Percentiles rank a stretch among this genome's conserved stretches.
Conservation (phyloP, 176 grass and related monocot genomes). For the Leersia perrieri region DNA sequence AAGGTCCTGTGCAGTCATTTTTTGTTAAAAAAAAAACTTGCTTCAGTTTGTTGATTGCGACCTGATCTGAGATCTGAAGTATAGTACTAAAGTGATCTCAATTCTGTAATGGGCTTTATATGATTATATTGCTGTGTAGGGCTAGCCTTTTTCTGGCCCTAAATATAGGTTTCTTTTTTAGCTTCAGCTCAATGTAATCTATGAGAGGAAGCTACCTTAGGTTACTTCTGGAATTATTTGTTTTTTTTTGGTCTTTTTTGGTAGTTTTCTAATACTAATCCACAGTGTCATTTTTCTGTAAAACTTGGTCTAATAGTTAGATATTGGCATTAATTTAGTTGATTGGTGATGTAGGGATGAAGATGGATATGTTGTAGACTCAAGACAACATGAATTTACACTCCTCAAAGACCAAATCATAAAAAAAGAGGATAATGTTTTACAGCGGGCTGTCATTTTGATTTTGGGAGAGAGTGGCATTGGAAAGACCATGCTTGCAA, state of each 20-base stretch:
- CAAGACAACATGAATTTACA: constrained; percentile 39
- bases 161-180: too few relatives aligned
- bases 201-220: background rate
- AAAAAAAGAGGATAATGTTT: constrained; percentile 22
- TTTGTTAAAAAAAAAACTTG: too few relatives aligned
- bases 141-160: background rate
- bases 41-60: too few relatives aligned
- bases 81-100: too few relatives aligned
- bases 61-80: background rate
- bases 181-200: too few relatives aligned
- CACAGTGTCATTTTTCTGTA: background rate
- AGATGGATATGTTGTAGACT: constrained; percentile 31
- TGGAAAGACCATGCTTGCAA: constrained; percentile 50
- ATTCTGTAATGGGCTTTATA: background rate
- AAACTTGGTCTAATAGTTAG: background rate
- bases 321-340: background rate
- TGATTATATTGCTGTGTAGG: too few relatives aligned
- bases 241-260: too few relatives aligned
- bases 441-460: constrained; percentile 28
- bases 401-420: constrained; percentile 36
- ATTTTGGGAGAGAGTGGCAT: constrained; percentile 37
- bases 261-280: too few relatives aligned
- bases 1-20: too few relatives aligned
- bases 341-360: constrained; percentile 26
- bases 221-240: background rate